Evolutionary conservation across 768 basidiomycete genomes (phyloP), one percentile per base, ranked within the genome.

Genomic region (Boletus sp.): DNA sequence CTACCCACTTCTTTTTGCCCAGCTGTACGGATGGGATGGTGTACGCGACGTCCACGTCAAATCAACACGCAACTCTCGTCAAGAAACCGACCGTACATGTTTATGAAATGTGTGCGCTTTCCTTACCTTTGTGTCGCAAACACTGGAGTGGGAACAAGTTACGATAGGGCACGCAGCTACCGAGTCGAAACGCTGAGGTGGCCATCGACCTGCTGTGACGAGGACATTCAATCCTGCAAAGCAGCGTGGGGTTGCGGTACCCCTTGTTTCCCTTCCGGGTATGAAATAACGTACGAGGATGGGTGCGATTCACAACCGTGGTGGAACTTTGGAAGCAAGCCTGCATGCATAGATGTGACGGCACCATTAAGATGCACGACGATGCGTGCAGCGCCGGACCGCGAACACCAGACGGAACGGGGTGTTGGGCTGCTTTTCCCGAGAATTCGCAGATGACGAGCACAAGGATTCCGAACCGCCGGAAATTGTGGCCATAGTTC

Each of bases 131-230:
- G 20, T 37, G 41, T 24, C 30, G 28, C 33, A 6, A 36, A 42
- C 12, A 46, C 40, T 52, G 60, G 60, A 62, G 60, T 62, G 61
- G 61, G 61, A 62, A 63, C 14, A 1, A 7, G 39, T 62, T 52
- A 57, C 56, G 57, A 50, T 20, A 64, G 53, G 45, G 7, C 52
- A 64, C 20, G 62, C 62, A 55, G 56, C 47, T 39, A 47, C 33
- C 10, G 61, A 54, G 42, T 42, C 28, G 59, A 62, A 61, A 47
- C 47, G 48, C 50, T 36, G 59, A 49, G 59, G 48, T 45, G 35
- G 37, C 24, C 24, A 24, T 24, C 24, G 3, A 24, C 24, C 24
- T 24, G 24, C 24, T 24, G 24, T 24, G 24, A 24, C 24, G 24
- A 24, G 24, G 24, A 24, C 24, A 24, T 24, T 24, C 24, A 24